Evolutionary conservation across 768 basidiomycete species (phyloP).

Genomic region (Calvatia gigantea): DNA sequence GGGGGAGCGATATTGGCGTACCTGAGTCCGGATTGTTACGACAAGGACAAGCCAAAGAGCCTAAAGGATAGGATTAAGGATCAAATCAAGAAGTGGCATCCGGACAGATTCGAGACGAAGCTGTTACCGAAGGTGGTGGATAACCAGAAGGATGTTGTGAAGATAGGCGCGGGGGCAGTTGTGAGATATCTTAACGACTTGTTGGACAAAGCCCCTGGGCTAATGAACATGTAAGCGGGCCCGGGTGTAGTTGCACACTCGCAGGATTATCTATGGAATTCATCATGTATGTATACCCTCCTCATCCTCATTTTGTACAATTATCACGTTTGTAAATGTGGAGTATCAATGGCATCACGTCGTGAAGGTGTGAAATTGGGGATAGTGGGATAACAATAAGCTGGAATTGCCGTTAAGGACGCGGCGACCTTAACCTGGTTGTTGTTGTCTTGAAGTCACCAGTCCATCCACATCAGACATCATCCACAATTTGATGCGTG

Average conservation of each 20-base stretch:
- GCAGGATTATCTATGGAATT: constrained; percentile 10
- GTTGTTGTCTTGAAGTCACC: no score
- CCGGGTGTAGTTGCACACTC: not conserved
- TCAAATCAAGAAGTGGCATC: constrained; percentile 74
- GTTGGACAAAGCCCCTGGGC: constrained; percentile 37
- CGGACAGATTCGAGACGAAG: constrained; percentile 77
- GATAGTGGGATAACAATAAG: no score
- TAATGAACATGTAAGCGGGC: not conserved
- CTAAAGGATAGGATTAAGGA: constrained; percentile 75
- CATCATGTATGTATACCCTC: constrained; percentile 14
- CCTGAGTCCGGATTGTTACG: constrained; percentile 52
- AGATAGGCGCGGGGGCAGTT: constrained; percentile 70
- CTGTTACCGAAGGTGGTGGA: constrained; percentile 60
- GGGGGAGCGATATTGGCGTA: constrained; percentile 54
- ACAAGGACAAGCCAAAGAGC: constrained; percentile 45
- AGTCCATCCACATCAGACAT: no score
- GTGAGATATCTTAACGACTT: constrained; percentile 70
- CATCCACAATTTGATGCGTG: no score
- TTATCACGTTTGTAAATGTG: constrained; percentile 3
- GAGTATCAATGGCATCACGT: not conserved
- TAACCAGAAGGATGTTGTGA: constrained; percentile 61
- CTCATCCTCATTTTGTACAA: constrained; percentile 12
- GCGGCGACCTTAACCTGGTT: no score
- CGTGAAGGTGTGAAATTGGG: no score
- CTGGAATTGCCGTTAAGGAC: no score